Evolutionary conservation across 2,329 filamentous ascomycete species (phyloP).

Genomic region (Pyrenochaeta sp.): DNA sequence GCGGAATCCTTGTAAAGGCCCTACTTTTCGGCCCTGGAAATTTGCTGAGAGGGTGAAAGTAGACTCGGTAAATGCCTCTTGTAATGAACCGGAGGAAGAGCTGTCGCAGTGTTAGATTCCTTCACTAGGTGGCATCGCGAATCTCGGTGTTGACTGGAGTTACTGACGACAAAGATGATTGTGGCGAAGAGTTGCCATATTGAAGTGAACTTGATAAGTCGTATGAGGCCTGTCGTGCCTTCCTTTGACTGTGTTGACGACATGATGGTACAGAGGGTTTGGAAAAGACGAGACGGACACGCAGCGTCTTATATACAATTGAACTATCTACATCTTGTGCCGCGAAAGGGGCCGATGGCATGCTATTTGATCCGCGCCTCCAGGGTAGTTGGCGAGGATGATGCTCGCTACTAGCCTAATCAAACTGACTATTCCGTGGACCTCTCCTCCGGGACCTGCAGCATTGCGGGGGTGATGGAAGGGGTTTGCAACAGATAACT

Average conservation of each 20-base stretch:
- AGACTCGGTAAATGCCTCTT: slow-evolving; percentile 44
- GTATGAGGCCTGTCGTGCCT: slow-evolving; percentile 1
- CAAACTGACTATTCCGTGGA: not conserved
- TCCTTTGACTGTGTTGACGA: slow-evolving; percentile 5
- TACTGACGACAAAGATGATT: slow-evolving; percentile 13
- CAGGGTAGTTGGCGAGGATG: not conserved
- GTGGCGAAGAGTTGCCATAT: slow-evolving; percentile 5
- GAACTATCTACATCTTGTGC: not conserved
- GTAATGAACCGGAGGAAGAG: slow-evolving; percentile 19
- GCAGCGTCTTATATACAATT: not conserved
- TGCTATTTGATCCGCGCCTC: not conserved
- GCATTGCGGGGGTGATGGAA: no score
- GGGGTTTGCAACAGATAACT: no score
- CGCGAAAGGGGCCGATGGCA: not conserved
- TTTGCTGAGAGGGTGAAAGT: slow-evolving; percentile 45
- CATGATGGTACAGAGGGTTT: slow-evolving; percentile 4
- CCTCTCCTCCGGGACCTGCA: not conserved
- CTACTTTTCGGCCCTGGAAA: slow-evolving; percentile 54
- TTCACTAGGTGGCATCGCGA: not conserved
- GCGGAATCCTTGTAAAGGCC: slow-evolving; percentile 47
- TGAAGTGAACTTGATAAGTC: slow-evolving; percentile 1
- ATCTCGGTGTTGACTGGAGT: not conserved
- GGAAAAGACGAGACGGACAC: not conserved
- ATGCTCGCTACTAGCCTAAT: not conserved
- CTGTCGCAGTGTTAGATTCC: slow-evolving; percentile 15